Evolutionary conservation across 2,329 filamentous ascomycete genomes (phyloP).

Genomic region (Teratosphaeria nubilosa): DNA sequence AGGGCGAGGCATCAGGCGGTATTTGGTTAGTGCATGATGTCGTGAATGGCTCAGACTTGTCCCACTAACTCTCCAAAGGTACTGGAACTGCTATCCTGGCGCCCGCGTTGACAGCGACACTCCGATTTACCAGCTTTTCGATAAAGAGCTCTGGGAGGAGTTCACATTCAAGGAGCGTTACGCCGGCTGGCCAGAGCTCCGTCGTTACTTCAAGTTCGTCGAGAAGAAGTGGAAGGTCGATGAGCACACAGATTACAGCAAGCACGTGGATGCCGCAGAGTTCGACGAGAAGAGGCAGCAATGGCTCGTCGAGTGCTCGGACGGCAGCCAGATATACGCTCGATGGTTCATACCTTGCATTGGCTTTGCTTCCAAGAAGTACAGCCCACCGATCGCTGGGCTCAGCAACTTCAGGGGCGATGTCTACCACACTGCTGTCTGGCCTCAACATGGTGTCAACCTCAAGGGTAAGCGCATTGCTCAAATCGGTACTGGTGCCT

Average conservation of each 20-base stretch:
- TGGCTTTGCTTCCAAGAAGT: conserved; percentile 49
- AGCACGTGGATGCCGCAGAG: conserved; percentile 42
- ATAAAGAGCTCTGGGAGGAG: conserved; percentile 29
- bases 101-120: conserved; percentile 36
- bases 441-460: conserved; percentile 42
- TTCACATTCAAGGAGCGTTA: conserved; percentile 42
- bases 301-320: conserved; percentile 43
- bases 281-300: conserved; percentile 41
- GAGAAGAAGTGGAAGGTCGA: conserved; percentile 46
- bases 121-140: conserved; percentile 21
- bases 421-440: conserved; percentile 45
- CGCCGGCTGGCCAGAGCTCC: conserved; percentile 37
- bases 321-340: conserved; percentile 41
- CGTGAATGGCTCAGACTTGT: not conserved
- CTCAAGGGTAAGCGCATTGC: conserved; percentile 49
- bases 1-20: conserved; percentile 25
- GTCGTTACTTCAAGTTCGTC: conserved; percentile 50
- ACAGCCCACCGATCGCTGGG: conserved; percentile 50
- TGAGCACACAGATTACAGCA: conserved; percentile 48
- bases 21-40: conserved; percentile 23
- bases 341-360: conserved; percentile 46
- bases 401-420: conserved; percentile 50
- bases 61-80: not conserved
- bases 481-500: conserved; percentile 55
- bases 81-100: conserved; percentile 28